Percentiles rank a stretch among this genome's conserved stretches.
phyloP scores from a whole-genome alignment of 2,329 filamentous ascomycete genomes.

The Rhytidhysteron rufulum region DNA sequence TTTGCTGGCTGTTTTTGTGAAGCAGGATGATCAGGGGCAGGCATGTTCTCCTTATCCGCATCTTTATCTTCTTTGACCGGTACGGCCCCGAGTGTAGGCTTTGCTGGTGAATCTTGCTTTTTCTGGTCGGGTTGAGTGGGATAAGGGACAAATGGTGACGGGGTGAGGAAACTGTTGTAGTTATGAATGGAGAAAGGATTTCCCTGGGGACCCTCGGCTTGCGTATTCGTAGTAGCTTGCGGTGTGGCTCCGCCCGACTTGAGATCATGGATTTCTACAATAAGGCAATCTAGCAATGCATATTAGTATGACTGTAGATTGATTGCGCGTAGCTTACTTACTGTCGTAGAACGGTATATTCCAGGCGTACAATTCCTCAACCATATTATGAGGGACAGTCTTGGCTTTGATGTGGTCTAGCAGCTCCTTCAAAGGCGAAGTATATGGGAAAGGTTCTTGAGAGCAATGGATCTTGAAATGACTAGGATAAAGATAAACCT shows the following conservation, averaged over 20 bases:
- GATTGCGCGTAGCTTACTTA: conserved; percentile 19
- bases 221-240: conserved; percentile 45
- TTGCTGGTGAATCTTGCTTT: conserved; percentile 17
- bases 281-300: conserved; percentile 62
- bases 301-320: conserved; percentile 2
- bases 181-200: conserved; percentile 85
- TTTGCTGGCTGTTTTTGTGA: conserved; percentile 44
- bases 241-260: conserved; percentile 61
- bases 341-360: conserved; percentile 87
- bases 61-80: conserved; percentile 26
- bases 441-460: conserved; percentile 87
- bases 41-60: conserved; percentile 58
- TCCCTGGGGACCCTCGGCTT: conserved; percentile 56
- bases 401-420: conserved; percentile 72
- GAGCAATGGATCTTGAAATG: conserved; percentile 85
- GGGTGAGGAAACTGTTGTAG: conserved; percentile 83
- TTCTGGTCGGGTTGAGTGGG: conserved; percentile 38
- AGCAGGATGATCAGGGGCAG: conserved; percentile 47
- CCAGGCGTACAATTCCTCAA: conserved; percentile 69
- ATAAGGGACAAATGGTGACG: conserved; percentile 78
- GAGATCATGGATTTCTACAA: conserved; percentile 91
- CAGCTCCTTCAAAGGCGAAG: conserved; percentile 81
- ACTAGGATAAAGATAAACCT: conserved; percentile 78
- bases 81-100: conserved; percentile 9
- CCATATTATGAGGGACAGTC: conserved; percentile 84